These are phyloP conservation scores for Pythium aristosporum DNA, from an alignment of 352 stramenopile genomes.

Conservation along the genomic window DNA sequence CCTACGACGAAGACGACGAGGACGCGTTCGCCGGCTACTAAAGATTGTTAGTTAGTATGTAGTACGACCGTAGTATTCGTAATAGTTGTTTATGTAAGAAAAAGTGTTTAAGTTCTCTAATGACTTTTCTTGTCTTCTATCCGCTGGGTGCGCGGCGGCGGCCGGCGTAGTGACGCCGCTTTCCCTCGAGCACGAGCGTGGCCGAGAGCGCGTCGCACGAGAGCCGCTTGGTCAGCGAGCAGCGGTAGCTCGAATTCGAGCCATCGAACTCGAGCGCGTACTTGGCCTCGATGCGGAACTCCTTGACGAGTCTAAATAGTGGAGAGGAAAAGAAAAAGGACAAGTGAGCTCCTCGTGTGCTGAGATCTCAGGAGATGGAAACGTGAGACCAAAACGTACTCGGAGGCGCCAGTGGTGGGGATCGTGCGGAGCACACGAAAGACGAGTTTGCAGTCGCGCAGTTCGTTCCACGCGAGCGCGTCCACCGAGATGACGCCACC, in stretches of 20 bases:
- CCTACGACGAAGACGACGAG: conserved; percentile 37
- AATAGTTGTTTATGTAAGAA: no score
- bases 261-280: conserved; percentile 22
- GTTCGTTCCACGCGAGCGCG: conserved; percentile 20
- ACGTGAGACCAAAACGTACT: conserved; percentile 3
- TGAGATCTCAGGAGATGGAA: background rate
- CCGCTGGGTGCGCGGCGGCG: conserved; percentile 19
- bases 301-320: conserved; percentile 19
- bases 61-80: background rate
- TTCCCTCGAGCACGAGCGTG: conserved; percentile 20
- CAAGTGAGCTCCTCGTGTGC: background rate
- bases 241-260: conserved; percentile 18
- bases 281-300: conserved; percentile 19
- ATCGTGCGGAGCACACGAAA: conserved; percentile 20
- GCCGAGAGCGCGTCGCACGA: conserved; percentile 12
- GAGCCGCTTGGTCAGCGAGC: conserved; percentile 19
- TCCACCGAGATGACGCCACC: conserved; percentile 17
- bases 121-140: background rate
- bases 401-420: conserved; percentile 10
- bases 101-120: no score
- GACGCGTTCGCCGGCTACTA: conserved; percentile 40
- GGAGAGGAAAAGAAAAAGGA: background rate
- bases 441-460: conserved; percentile 18
- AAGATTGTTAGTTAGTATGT: background rate
- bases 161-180: conserved; percentile 18